A percentile compares a stretch with the other conserved stretches of the same genome.
Conservation (phyloP, 2,329 filamentous ascomycete genomes). For the Trichoderma brevicompactum region DNA sequence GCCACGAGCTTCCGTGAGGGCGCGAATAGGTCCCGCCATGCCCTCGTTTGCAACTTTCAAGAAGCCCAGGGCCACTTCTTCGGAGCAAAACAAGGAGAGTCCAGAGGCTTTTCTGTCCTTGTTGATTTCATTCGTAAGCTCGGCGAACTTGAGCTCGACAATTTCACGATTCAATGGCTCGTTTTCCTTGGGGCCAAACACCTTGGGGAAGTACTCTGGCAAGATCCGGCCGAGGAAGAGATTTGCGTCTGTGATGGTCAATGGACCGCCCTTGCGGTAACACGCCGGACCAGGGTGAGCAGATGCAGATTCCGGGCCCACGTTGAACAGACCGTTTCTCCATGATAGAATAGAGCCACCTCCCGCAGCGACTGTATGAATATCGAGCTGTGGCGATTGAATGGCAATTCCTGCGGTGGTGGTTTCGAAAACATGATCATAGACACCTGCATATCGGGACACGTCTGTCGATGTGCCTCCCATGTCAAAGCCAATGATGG, state of each 20-base stretch:
- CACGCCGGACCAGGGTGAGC: constrained; percentile 74
- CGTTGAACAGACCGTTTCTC: constrained; percentile 73
- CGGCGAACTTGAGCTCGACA: constrained; percentile 46
- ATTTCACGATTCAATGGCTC: constrained; percentile 47
- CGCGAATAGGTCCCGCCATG: constrained; percentile 45
- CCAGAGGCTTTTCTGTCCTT: constrained; percentile 38
- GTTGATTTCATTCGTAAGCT: constrained; percentile 51
- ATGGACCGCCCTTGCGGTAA: constrained; percentile 72
- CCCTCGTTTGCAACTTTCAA: constrained; percentile 45
- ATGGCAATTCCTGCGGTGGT: constrained; percentile 79
- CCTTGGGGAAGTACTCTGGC: constrained; percentile 72
- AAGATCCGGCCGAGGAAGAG: constrained; percentile 64
- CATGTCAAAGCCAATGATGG: constrained; percentile 77
- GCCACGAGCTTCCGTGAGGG: constrained; percentile 44
- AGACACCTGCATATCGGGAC: constrained; percentile 62
- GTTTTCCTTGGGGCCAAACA: constrained; percentile 43
- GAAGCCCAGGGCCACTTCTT: constrained; percentile 46
- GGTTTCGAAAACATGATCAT: constrained; percentile 66
- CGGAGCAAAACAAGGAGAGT: constrained; percentile 36
- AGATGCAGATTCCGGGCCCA: constrained; percentile 72
- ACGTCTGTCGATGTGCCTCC: constrained; percentile 76
- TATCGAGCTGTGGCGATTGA: constrained; percentile 78
- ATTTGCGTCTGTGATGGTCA: constrained; percentile 75
- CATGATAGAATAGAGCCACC: constrained; percentile 73
- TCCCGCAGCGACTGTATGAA: constrained; percentile 79